Conservation (phyloP, 2,329 filamentous ascomycete species). For the Amesomyces nigricolor region DNA sequence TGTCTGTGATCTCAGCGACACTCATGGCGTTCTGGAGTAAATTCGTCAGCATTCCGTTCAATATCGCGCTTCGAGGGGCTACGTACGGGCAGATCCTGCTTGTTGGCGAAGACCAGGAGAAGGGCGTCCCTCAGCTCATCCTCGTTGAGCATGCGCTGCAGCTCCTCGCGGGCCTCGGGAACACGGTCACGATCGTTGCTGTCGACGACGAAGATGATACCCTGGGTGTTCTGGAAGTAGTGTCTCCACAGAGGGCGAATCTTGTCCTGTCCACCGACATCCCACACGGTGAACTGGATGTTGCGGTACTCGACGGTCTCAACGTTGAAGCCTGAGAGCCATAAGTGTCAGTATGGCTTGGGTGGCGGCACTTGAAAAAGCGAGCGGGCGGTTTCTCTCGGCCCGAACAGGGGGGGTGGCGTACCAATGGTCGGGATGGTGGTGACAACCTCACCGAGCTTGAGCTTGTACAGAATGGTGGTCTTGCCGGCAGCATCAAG, state of each 20-base stretch:
- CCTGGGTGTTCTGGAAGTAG: constrained; percentile 99
- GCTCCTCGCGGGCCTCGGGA: constrained; percentile 90
- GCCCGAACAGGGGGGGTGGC: constrained; percentile 25
- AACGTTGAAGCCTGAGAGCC: constrained; percentile 82
- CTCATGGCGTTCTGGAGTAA: constrained; percentile 88
- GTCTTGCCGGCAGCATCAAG: constrained; percentile 99
- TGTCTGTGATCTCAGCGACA: constrained; percentile 99
- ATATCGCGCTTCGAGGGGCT: neutral
- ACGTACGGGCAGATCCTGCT: constrained; percentile 95
- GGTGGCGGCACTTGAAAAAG: neutral
- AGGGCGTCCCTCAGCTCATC: constrained; percentile 97
- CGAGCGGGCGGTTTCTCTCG: neutral
- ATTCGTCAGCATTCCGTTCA: constrained; percentile 27
- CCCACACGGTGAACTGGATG: constrained; percentile 99
- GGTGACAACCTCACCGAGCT: constrained; percentile 98
- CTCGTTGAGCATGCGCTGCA: constrained; percentile 98
- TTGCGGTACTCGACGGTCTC: constrained; percentile 99
- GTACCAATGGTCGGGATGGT: constrained; percentile 97
- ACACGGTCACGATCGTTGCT: constrained; percentile 98
- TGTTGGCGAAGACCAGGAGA: constrained; percentile 97
- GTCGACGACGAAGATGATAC: constrained; percentile 99
- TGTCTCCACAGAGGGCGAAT: constrained; percentile 99
- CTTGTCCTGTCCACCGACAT: constrained; percentile 99
- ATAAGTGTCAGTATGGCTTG: constrained; percentile 24
- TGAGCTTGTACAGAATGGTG: constrained; percentile 99